Evolutionary conservation across 2,329 filamentous ascomycete species (phyloP), one percentile per base, ranked within the genome.

Genomic region (Coniochaeta sp.): DNA sequence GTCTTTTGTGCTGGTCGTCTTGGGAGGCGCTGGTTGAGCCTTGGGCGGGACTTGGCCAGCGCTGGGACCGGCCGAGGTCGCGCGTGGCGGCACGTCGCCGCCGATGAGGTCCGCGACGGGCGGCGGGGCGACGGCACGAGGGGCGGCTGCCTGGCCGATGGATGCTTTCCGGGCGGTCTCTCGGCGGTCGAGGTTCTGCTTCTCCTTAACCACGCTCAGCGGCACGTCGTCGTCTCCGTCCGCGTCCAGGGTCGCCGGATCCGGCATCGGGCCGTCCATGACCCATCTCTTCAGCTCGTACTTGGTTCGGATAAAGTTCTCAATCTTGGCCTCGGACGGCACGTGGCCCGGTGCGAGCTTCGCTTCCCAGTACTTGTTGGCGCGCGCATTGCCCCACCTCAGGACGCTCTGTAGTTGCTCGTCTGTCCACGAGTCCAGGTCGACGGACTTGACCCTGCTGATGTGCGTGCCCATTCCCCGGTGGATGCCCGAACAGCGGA

Each of bases 281-380:
- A 92, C 89, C 95, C 95, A 99, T 77, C 96, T 84, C 84, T 96
- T 98, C 59, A 95, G 89, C 74, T 99, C 95, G 75, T 99, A 99
- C 76, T 99, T 99, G 60, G 96, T 99, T 66, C 95, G 88, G 69
- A 99, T 98, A 71, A 99, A 99, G 80, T 98, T 99, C 82, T 99
- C 95, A 68, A 99, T 98, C 82, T 99, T 99, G 66, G 90, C 85
- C 79, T 99, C 96, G 24, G 93, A 96, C 1, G 95, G 95, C 55
- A 93, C 86, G 75, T 99, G 95, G 62, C 93, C 93, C 16, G 89
- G 78, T 2, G 93, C 92, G 70, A 99, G 78, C 78, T 98, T 99
- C 63, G 90, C 86, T 76, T 99, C 96, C 93, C 93, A 99, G 74
- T 98, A 96, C 81, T 96, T 98, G 79, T 99, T 99, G 60, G 95